These are phyloP conservation scores for Tricholoma flavovirens DNA, from an alignment of 768 basidiomycete genomes.

Conservation along the genomic window DNA sequence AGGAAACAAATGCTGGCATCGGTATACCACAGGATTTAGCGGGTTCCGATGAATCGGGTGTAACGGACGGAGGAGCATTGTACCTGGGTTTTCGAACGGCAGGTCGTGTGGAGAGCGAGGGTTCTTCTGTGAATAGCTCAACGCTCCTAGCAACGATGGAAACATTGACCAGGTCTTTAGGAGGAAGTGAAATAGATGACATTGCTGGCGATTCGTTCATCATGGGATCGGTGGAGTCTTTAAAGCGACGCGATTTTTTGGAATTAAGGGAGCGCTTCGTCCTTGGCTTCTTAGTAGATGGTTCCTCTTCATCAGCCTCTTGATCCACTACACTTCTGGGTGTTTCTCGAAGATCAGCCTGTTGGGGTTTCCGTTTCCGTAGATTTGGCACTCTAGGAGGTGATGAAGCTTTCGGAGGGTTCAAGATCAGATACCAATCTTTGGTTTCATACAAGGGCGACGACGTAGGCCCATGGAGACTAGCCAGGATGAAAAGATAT, in stretches of 20 bases:
- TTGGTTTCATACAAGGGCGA: slow-evolving; percentile 25
- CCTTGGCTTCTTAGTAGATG: slow-evolving; percentile 23
- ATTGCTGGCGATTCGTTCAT: not conserved
- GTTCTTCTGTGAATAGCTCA: not conserved
- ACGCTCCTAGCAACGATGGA: not conserved
- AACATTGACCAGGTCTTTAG: not conserved
- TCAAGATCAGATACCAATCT: slow-evolving; percentile 28
- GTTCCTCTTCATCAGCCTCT: slow-evolving; percentile 24
- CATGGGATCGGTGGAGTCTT: not conserved
- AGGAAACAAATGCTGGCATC: slow-evolving; percentile 9
- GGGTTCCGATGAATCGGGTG: slow-evolving; percentile 11
- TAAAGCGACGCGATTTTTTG: slow-evolving; percentile 3
- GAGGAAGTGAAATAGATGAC: not conserved
- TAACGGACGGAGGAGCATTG: slow-evolving; percentile 4
- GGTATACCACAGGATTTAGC: slow-evolving; percentile 3
- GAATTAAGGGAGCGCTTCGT: slow-evolving; percentile 9
- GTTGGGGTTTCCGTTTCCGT: slow-evolving; percentile 28
- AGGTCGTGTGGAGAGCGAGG: not conserved
- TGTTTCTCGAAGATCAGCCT: slow-evolving; percentile 21
- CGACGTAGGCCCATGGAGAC: slow-evolving; percentile 27
- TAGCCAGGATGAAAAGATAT: slow-evolving; percentile 31
- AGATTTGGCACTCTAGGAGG: slow-evolving; percentile 26
- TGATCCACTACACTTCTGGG: slow-evolving; percentile 20
- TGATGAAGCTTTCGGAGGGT: slow-evolving; percentile 24
- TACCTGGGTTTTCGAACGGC: not conserved